Percentiles rank a stretch among this genome's conserved stretches.
Conservation (phyloP, 2,329 filamentous ascomycete species). For the Diaporthe australafricana region DNA sequence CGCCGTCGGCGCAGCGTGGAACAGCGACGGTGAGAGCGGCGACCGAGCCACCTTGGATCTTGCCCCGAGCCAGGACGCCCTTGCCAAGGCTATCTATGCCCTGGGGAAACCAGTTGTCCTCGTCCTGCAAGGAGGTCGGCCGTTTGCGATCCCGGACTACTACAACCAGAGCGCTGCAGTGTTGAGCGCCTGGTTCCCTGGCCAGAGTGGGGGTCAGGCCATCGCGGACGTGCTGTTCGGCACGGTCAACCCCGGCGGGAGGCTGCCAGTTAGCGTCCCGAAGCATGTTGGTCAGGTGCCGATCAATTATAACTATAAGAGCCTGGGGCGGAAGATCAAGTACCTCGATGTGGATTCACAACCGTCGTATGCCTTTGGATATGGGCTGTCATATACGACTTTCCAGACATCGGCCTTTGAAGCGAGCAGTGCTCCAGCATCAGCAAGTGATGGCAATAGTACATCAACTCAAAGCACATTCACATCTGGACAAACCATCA, state of each 20-base stretch:
- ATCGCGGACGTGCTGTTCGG: slow-evolving; percentile 52
- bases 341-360: slow-evolving; percentile 47
- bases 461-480: neutral
- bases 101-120: slow-evolving; percentile 55
- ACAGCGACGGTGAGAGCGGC: slow-evolving; percentile 56
- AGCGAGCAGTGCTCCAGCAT: neutral
- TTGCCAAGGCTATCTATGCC: slow-evolving; percentile 51
- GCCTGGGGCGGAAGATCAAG: slow-evolving; percentile 42
- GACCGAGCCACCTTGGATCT: slow-evolving; percentile 53
- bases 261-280: slow-evolving; percentile 50
- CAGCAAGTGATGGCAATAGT: neutral
- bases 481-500: slow-evolving; percentile 44
- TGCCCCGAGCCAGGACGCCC: slow-evolving; percentile 49
- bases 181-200: slow-evolving; percentile 50
- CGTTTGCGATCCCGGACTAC: slow-evolving; percentile 52
- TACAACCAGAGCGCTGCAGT: slow-evolving; percentile 54
- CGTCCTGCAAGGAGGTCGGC: slow-evolving; percentile 54
- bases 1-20: slow-evolving; percentile 56
- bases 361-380: slow-evolving; percentile 49
- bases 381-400: slow-evolving; percentile 49
- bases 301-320: slow-evolving; percentile 50
- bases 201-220: slow-evolving; percentile 49
- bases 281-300: slow-evolving; percentile 50
- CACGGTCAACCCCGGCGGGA: slow-evolving; percentile 46
- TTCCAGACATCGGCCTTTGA: slow-evolving; percentile 46